Evolutionary conservation across 169 alveolate species (phyloP).

Genomic region (Plasmodium sp.): DNA sequence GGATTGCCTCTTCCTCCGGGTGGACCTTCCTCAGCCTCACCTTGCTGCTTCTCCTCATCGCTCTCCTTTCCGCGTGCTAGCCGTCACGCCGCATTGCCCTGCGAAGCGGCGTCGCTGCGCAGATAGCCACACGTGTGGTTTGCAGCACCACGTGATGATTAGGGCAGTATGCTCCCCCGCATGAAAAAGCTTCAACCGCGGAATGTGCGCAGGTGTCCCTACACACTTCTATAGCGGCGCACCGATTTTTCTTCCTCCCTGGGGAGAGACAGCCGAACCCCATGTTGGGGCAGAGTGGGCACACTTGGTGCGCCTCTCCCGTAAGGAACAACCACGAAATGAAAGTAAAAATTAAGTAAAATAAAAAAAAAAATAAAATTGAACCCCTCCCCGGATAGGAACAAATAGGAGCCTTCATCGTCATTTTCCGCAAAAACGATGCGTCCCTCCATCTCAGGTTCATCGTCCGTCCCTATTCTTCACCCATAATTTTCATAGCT

Average conservation of each 20-base stretch:
- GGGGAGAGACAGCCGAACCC: neutral
- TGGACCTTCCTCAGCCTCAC: neutral
- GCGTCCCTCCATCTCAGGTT: neutral
- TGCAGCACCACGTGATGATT: no score
- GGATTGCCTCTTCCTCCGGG: constrained; percentile 5
- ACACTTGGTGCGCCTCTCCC: neutral
- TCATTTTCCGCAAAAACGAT: neutral
- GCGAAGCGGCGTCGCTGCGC: neutral
- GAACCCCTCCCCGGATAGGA: neutral
- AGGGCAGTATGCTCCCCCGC: no score
- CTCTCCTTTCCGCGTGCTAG: neutral
- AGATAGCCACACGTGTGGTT: no score
- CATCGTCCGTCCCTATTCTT: neutral
- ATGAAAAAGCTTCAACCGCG: no score
- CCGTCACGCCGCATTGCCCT: neutral
- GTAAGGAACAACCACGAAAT: neutral
- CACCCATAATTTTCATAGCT: neutral
- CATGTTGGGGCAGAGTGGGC: neutral
- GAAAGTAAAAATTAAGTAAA: neutral
- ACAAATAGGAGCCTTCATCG: neutral
- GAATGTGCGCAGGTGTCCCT: no score
- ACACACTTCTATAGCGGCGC: no score
- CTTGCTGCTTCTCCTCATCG: neutral
- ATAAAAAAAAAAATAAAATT: neutral
- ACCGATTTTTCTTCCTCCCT: neutral